Evolutionary conservation across 305 asterid genomes (phyloP).

Genomic region (Fraxinus nigra): DNA sequence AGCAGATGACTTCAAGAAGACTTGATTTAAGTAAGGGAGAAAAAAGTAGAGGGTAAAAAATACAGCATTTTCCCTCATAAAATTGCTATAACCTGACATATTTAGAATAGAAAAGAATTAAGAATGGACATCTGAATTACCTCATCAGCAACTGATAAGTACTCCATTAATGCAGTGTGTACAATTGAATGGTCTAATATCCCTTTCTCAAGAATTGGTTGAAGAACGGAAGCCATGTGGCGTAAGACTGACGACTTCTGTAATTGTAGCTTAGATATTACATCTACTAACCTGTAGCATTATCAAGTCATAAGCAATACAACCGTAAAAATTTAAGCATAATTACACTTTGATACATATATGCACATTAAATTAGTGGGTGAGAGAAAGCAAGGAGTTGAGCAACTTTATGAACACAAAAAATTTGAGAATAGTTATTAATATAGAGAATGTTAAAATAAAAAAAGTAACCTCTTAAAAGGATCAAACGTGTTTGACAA

Average conservation of each 20-base stretch:
- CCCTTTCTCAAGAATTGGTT: conserved; percentile 90
- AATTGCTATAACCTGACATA: neutral
- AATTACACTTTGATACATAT: neutral
- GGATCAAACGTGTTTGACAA: neutral
- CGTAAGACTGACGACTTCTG: conserved; percentile 74
- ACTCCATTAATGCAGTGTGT: conserved; percentile 77
- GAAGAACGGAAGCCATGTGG: conserved; percentile 79
- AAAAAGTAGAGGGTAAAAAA: conserved; percentile 6
- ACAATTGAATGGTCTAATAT: conserved; percentile 86
- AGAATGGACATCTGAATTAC: conserved; percentile 32
- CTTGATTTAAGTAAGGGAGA: conserved; percentile 33
- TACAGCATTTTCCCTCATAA: neutral
- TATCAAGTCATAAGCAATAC: conserved; percentile 5
- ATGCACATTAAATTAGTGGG: conserved; percentile 2
- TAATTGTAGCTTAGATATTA: conserved; percentile 68
- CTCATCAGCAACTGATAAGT: conserved; percentile 71
- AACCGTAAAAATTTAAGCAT: neutral
- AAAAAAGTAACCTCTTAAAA: neutral
- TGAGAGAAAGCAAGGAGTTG: neutral
- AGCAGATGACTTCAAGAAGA: conserved; percentile 71
- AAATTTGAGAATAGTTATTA: neutral
- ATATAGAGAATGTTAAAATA: neutral
- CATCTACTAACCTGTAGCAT: conserved; percentile 68
- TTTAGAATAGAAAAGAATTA: conserved; percentile 1
- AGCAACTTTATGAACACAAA: neutral